A percentile compares a stretch with the other conserved stretches of the same genome.
Evolutionary conservation across 257 asterid genomes (phyloP).

Genomic region (Penstemon eatonii): DNA sequence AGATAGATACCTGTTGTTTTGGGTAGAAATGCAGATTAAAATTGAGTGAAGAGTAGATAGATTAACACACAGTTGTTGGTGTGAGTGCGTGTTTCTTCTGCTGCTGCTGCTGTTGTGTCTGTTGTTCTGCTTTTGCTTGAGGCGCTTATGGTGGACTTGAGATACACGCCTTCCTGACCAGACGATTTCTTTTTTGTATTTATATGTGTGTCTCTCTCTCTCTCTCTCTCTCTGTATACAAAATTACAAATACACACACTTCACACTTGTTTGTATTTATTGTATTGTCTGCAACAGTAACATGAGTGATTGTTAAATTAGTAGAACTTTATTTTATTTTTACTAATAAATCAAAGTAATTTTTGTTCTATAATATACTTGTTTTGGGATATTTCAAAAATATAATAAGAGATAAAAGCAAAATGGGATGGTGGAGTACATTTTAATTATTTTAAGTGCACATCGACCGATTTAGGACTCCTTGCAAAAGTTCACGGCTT

Average conservation of each 20-base stretch:
- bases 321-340: too few relatives aligned
- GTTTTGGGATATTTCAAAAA: too few relatives aligned
- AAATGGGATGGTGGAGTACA: too few relatives aligned
- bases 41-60: conserved; percentile 1
- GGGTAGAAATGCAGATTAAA: conserved; percentile 13
- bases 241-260: neutral
- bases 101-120: conserved; percentile 17
- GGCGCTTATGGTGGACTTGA: conserved; percentile 71
- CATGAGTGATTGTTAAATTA: neutral
- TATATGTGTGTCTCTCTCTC: neutral
- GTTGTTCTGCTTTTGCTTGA: conserved; percentile 37
- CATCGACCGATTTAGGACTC: too few relatives aligned
- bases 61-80: conserved; percentile 27
- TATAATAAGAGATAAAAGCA: too few relatives aligned
- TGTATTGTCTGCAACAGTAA: neutral
- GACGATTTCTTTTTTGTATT: conserved; percentile 14
- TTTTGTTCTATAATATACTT: too few relatives aligned
- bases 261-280: neutral
- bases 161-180: conserved; percentile 63
- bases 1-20: neutral
- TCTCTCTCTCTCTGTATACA: conserved; percentile 1
- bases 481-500: too few relatives aligned
- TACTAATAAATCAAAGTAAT: too few relatives aligned
- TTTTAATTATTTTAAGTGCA: too few relatives aligned
- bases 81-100: conserved; percentile 30